phyloP scores from a whole-genome alignment of 371 early-diverging fungal species.

The Mucor indicus region DNA sequence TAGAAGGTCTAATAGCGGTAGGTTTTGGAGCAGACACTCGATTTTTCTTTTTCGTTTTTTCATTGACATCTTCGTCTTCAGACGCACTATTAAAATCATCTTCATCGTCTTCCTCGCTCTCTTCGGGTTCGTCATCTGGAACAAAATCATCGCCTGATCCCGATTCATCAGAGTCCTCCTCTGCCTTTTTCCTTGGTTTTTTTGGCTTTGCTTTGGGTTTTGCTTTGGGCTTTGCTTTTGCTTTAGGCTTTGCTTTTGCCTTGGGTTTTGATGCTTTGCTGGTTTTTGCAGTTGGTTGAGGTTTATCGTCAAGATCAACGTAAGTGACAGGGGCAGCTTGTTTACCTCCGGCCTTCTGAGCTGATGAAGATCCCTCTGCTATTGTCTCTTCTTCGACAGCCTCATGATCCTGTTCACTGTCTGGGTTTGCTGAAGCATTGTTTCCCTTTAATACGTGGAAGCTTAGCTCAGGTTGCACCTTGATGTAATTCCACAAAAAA shows the following conservation, averaged over 20 bases:
- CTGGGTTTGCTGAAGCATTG: neutral
- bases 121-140: neutral
- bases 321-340: too few relatives aligned
- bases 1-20: neutral
- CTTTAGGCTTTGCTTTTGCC: conserved; percentile 10
- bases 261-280: conserved; percentile 3
- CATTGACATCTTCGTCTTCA: conserved; percentile 5
- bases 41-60: conserved; percentile 1
- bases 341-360: too few relatives aligned
- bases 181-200: conserved; percentile 10
- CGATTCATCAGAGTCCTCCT: conserved; percentile 4
- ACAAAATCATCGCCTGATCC: neutral
- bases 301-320: neutral
- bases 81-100: neutral
- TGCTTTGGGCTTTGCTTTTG: conserved; percentile 7
- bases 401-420: neutral
- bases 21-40: neutral
- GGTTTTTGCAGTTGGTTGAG: conserved; percentile 2
- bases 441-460: neutral
- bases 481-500: conserved; percentile 27
- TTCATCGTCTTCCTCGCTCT: neutral
- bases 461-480: neutral
- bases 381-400: too few relatives aligned
- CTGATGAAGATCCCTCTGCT: neutral
- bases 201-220: neutral